Evolutionary conservation across 164 flowering plant species (phyloP).

Genomic region (Piper betle): DNA sequence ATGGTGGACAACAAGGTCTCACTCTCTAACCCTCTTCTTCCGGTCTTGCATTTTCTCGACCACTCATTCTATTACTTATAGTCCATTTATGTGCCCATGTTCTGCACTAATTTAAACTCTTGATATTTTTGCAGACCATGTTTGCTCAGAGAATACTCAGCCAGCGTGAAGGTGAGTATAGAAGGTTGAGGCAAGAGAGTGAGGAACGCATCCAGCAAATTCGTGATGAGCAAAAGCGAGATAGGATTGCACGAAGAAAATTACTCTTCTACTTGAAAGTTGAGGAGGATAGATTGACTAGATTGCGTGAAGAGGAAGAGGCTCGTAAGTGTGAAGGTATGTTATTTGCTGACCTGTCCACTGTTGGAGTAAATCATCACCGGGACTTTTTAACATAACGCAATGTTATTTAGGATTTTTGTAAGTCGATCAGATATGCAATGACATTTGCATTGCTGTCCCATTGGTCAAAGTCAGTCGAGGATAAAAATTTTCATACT

Average conservation of each 20-base stretch:
- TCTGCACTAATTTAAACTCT: not conserved
- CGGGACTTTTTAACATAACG: too few species aligned
- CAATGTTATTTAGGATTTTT: too few species aligned
- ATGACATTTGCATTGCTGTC: too few species aligned
- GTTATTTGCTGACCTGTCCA: too few species aligned
- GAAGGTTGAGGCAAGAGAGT: slow-evolving; percentile 42
- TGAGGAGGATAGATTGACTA: slow-evolving; percentile 64
- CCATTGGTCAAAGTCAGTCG: not conserved
- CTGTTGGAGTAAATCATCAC: too few species aligned
- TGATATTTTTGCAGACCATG: not conserved
- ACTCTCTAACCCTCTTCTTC: not conserved
- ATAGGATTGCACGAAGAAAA: slow-evolving; percentile 58
- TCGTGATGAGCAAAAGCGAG: slow-evolving; percentile 29
- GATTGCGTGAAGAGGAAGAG: slow-evolving; percentile 66
- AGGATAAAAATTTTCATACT: not conserved
- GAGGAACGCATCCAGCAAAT: slow-evolving; percentile 46
- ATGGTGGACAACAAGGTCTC: slow-evolving; percentile 72
- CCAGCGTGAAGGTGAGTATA: slow-evolving; percentile 50
- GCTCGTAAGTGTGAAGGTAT: slow-evolving; percentile 77
- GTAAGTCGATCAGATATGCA: not conserved
- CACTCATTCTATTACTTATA: not conserved
- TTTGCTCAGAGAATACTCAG: slow-evolving; percentile 20
- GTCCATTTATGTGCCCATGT: not conserved
- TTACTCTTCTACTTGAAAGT: slow-evolving; percentile 34
- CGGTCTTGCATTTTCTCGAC: not conserved